These are phyloP conservation scores for Hortaea werneckii DNA, from an alignment of 2,329 filamentous ascomycete species.

Conservation along the genomic window DNA sequence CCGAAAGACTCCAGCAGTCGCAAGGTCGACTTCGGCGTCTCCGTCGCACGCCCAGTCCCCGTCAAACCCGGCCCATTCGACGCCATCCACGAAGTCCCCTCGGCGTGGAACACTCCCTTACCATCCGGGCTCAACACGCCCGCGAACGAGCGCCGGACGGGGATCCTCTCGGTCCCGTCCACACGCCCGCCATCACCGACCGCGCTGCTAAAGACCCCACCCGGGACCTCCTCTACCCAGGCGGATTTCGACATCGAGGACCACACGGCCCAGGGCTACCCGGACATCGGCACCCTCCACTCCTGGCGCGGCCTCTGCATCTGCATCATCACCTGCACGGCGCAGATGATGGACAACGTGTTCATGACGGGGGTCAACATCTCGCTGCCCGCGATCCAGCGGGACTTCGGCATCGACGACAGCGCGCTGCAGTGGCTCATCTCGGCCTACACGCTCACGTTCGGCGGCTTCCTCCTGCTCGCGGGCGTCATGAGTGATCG, in stretches of 20 bases:
- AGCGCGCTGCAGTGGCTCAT: conserved; percentile 33
- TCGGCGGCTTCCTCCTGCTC: conserved; percentile 26
- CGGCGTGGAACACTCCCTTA: not conserved
- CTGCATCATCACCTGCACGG: conserved; percentile 32
- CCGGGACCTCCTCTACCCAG: not conserved
- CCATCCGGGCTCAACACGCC: not conserved
- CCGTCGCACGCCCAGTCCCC: not conserved
- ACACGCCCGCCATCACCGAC: not conserved
- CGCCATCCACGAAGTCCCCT: conserved; percentile 1
- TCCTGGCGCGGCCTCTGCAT: conserved; percentile 32
- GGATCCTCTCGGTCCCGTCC: not conserved
- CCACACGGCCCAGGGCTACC: conserved; percentile 7
- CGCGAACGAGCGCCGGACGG: not conserved
- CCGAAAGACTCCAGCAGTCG: not conserved
- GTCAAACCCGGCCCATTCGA: conserved; percentile 1
- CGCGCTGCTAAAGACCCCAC: not conserved
- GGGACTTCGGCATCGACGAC: conserved; percentile 27
- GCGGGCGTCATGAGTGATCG: conserved; percentile 28
- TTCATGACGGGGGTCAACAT: conserved; percentile 32
- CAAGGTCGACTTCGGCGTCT: not conserved
- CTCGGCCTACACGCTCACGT: conserved; percentile 32
- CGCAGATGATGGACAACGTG: conserved; percentile 35
- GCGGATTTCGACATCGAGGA: not conserved
- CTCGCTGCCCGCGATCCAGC: conserved; percentile 31
- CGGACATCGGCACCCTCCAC: conserved; percentile 26